These are phyloP conservation scores for Metroxylon sagu DNA, from an alignment of 176 grass and related monocot species.

Conservation along the genomic window DNA sequence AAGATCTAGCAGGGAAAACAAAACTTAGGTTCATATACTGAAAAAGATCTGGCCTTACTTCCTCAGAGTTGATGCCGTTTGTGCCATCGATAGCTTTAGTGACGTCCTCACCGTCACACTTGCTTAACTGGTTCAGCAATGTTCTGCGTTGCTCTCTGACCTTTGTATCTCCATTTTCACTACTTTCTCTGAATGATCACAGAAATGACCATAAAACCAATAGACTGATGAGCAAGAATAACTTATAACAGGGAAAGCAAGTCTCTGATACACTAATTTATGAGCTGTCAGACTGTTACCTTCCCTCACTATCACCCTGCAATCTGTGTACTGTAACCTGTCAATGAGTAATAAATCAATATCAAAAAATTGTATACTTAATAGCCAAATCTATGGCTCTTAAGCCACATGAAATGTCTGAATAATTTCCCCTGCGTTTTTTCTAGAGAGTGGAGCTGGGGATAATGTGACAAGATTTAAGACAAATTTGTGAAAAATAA, in stretches of 20 bases:
- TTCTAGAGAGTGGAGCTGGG: no score
- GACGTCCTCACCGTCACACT: slow-evolving; percentile 43
- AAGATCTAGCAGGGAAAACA: no score
- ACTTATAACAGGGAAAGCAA: no score
- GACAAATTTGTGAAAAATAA: slow-evolving; percentile 7
- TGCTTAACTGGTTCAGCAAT: slow-evolving; percentile 63
- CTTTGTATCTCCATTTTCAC: slow-evolving; percentile 1
- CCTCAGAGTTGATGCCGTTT: slow-evolving; percentile 43
- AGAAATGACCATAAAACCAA: no score
- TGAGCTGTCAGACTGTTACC: neutral
- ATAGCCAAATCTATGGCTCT: no score
- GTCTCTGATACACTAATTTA: no score
- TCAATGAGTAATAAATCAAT: slow-evolving; percentile 29
- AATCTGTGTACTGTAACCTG: slow-evolving; percentile 95
- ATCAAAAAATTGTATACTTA: neutral
- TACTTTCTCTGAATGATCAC: slow-evolving; percentile 1
- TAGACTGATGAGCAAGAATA: no score
- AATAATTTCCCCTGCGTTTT: no score
- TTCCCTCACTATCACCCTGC: slow-evolving; percentile 59
- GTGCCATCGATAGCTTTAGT: slow-evolving; percentile 31
- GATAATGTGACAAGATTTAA: neutral
- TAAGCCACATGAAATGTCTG: no score
- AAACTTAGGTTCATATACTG: no score
- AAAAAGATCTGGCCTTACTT: slow-evolving; percentile 37
- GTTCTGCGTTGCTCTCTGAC: slow-evolving; percentile 18